Evolutionary conservation across 257 asterid genomes (phyloP).

Genomic region (Dorcoceras hygrometricum): DNA sequence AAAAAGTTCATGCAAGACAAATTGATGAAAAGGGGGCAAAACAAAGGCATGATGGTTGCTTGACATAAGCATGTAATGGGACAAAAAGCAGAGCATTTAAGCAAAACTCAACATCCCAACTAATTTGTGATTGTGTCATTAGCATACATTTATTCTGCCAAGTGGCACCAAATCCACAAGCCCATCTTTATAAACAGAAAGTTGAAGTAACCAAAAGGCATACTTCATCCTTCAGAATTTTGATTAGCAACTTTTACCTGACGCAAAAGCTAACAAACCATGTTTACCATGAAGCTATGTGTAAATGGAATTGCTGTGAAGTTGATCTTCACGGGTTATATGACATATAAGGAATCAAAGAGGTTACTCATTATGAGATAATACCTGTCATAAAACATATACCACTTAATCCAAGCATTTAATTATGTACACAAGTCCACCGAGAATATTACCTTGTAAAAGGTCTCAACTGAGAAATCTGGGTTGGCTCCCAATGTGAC

Average conservation of each 20-base stretch:
- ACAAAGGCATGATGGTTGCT: neutral
- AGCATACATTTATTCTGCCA: neutral
- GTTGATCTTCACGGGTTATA: neutral
- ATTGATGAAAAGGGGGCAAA: neutral
- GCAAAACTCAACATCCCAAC: slow-evolving; percentile 9
- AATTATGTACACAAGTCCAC: slow-evolving; percentile 3
- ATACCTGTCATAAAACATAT: neutral
- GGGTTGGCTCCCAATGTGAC: slow-evolving; percentile 98
- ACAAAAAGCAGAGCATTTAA: neutral
- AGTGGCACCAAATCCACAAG: neutral
- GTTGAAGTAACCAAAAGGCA: slow-evolving; percentile 7
- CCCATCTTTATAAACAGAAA: neutral
- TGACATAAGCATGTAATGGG: neutral
- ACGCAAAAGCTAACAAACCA: neutral
- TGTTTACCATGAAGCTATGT: neutral
- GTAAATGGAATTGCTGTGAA: neutral
- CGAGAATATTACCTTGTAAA: slow-evolving; percentile 64
- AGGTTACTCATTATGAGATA: neutral
- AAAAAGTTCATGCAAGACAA: neutral
- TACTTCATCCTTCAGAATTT: neutral
- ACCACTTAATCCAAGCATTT: slow-evolving; percentile 1
- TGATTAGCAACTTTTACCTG: neutral
- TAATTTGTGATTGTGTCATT: slow-evolving; percentile 6
- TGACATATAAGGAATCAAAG: neutral
- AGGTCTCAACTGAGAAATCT: slow-evolving; percentile 76